These are phyloP conservation scores for Coccomyxa subellipsoidea DNA, from an alignment of 163 green algal genomes.

Conservation along the genomic window DNA sequence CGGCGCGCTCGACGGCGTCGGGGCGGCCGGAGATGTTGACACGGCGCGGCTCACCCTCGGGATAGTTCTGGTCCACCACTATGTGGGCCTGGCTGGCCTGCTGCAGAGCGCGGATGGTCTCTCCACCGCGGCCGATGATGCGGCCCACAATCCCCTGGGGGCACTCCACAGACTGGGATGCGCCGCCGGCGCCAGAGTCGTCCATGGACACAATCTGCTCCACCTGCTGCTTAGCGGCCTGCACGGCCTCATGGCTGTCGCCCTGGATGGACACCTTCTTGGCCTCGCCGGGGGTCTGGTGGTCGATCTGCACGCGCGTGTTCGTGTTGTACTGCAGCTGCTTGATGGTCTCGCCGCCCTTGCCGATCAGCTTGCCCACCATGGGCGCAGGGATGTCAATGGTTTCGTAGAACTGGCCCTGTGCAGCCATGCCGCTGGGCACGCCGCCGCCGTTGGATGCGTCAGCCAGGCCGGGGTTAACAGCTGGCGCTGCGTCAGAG, in stretches of 20 bases:
- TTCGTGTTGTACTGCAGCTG: conserved; percentile 71
- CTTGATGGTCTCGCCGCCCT: conserved; percentile 90
- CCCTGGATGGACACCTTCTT: conserved; percentile 81
- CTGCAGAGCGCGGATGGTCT: conserved; percentile 97
- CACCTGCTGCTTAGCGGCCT: conserved; percentile 38
- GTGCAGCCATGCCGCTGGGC: background rate
- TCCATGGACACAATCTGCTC: conserved; percentile 10
- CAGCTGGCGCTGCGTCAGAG: background rate
- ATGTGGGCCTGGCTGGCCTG: conserved; percentile 61
- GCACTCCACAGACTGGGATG: conserved; percentile 64
- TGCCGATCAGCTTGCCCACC: conserved; percentile 92
- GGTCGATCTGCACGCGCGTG: conserved; percentile 69
- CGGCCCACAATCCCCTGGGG: conserved; percentile 82
- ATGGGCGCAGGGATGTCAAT: conserved; percentile 60
- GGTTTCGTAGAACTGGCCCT: background rate
- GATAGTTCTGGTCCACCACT: conserved; percentile 61
- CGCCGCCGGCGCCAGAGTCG: conserved; percentile 42
- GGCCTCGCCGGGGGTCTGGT: conserved; percentile 52
- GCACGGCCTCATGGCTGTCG: conserved; percentile 44
- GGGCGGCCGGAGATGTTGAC: conserved; percentile 70
- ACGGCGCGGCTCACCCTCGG: conserved; percentile 62
- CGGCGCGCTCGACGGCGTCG: conserved; percentile 69
- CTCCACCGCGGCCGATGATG: conserved; percentile 92
- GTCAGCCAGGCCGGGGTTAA: background rate
- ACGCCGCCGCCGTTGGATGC: background rate